Conservation (phyloP, 2,329 filamentous ascomycete genomes). For the Hypoxylon sp. region DNA sequence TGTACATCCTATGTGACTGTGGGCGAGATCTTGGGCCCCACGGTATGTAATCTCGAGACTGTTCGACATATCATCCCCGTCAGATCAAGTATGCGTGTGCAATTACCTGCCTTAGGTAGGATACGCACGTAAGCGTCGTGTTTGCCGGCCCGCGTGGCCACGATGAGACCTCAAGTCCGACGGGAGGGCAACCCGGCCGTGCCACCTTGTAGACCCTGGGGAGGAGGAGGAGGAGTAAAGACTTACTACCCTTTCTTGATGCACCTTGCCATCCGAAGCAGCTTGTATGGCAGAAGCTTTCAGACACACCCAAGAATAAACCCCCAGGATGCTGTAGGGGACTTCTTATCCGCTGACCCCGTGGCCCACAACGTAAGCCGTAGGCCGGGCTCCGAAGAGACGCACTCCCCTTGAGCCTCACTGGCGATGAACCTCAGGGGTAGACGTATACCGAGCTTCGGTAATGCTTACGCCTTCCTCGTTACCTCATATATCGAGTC, state of each 20-base stretch:
- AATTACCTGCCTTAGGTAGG: background rate
- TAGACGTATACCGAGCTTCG: background rate
- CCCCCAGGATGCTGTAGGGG: too few relatives aligned
- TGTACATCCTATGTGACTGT: background rate
- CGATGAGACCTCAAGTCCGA: background rate
- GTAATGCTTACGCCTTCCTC: background rate
- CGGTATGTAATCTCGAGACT: background rate
- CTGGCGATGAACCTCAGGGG: background rate
- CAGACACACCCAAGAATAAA: too few relatives aligned
- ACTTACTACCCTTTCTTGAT: too few relatives aligned
- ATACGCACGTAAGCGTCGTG: constrained; percentile 9
- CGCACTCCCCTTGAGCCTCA: background rate
- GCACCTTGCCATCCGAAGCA: too few relatives aligned
- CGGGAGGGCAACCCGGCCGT: background rate
- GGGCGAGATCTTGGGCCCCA: background rate
- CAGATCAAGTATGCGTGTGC: background rate
- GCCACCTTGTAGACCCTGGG: too few relatives aligned
- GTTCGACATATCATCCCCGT: background rate
- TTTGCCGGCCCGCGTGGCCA: constrained; percentile 1
- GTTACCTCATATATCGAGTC: background rate
- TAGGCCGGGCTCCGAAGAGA: too few relatives aligned
- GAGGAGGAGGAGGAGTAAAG: too few relatives aligned
- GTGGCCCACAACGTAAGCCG: too few relatives aligned
- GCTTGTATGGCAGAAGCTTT: too few relatives aligned
- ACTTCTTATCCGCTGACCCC: too few relatives aligned